Evolutionary conservation across 305 asterid species (phyloP), one percentile per base, ranked within the genome.

Genomic region (Fraxinus paxiana): DNA sequence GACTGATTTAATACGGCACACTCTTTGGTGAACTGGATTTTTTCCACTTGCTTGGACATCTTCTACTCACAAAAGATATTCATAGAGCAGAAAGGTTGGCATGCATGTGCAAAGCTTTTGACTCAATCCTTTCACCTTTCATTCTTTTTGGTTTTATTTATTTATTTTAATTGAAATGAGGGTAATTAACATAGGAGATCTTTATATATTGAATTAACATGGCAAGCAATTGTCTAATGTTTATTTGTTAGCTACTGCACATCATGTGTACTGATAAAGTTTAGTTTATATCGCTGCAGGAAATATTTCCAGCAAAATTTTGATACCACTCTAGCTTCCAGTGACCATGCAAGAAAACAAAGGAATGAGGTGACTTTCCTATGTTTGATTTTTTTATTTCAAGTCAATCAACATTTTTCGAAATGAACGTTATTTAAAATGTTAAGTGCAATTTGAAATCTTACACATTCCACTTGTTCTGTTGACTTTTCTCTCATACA

Each of bases 261-360:
- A 61, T 61, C 31, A 61, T 61, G 33, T 22, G 33, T 61, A 67
- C 20, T 69, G 10, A 31, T 69, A 31, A 67, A 69, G 73, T 65
- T 26, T 54, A 22, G 33, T 22, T 61, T 69, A 78, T 59, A 73
- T 73, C 13, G 79, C 67, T 87, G 87, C 95, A 95, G 99, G 87
- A 92, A 90, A 87, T 89, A 83, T 88, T 89, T 89, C 83, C 97
- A 90, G 87, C 97, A 90, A 88, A 96, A 92, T 89, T 94, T 95
- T 89, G 99, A 95, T 81, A 80, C 96, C 20, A 91, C 95, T 6
- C 94, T 95, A 79, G 97, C 97, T 83, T 92, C 85, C 76, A 83
- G 92, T 81, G 92, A 94, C 89, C 87, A 92, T 80, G 97, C 92
- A 91, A 91, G 97, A 82, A 92, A 90, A 82, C 98, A 94, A 84